A percentile compares a stretch with the other conserved stretches of the same genome.
Conservation (phyloP, 2,329 filamentous ascomycete species). For the Cercospora sp. region DNA sequence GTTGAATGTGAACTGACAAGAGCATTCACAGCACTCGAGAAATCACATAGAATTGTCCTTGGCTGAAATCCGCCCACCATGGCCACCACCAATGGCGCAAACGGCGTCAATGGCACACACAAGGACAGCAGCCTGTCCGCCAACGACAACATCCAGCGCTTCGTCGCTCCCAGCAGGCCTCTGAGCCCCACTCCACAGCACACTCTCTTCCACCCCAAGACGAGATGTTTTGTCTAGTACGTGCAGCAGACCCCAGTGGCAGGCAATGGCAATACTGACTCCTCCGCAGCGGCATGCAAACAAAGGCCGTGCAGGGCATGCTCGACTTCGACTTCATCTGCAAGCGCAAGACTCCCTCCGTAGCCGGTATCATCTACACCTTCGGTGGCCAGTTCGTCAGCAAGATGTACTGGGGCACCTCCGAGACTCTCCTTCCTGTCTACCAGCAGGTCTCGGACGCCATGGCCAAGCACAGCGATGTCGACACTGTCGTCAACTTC, state of each 20-base stretch:
- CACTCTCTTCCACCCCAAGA: constrained; percentile 98
- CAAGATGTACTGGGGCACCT: constrained; percentile 99
- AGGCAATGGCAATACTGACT: constrained; percentile 33
- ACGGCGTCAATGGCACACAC: constrained; percentile 21
- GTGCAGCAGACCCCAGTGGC: constrained; percentile 34
- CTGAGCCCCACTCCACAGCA: constrained; percentile 84
- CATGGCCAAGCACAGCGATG: constrained; percentile 92
- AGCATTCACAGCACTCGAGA: background rate
- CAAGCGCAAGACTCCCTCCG: constrained; percentile 94
- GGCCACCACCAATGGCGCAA: constrained; percentile 38
- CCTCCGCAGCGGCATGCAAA: constrained; percentile 76
- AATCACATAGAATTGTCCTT: background rate
- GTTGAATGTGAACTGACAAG: background rate
- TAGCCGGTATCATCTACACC: constrained; percentile 99
- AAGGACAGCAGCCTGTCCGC: constrained; percentile 57
- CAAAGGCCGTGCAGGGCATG: constrained; percentile 65
- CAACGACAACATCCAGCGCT: constrained; percentile 99
- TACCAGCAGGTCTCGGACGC: constrained; percentile 95
- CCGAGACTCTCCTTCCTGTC: constrained; percentile 95
- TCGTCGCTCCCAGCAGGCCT: constrained; percentile 87
- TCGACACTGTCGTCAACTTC: constrained; percentile 99
- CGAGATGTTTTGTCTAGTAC: constrained; percentile 97
- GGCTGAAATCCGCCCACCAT: constrained; percentile 40
- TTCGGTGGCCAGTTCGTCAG: constrained; percentile 99
- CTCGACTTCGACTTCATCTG: constrained; percentile 99